These are phyloP conservation scores for Trichoderma sp. DNA, from an alignment of 2,329 filamentous ascomycete species.

Conservation along the genomic window DNA sequence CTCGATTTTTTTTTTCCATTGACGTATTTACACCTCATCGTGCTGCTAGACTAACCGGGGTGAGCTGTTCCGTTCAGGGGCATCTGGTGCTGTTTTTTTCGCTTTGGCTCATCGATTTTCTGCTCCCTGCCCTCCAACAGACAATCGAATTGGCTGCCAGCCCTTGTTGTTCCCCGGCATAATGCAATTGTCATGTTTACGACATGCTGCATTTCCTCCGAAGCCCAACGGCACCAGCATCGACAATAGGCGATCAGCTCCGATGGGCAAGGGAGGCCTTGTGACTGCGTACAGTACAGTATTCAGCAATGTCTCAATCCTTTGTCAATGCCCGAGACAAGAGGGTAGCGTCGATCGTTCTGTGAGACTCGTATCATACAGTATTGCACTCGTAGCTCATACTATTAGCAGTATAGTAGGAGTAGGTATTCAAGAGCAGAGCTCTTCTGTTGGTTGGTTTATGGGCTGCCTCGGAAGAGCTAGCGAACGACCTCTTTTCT, in stretches of 20 bases:
- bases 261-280: neutral
- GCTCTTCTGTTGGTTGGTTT: neutral
- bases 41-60: neutral
- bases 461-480: neutral
- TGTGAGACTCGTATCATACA: neutral
- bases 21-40: constrained; percentile 23
- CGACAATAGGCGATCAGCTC: constrained; percentile 1
- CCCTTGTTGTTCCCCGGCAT: neutral
- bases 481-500: neutral
- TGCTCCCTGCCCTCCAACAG: neutral
- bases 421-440: neutral
- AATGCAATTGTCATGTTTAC: constrained; percentile 19
- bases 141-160: neutral
- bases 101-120: neutral
- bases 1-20: neutral
- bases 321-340: constrained; percentile 9
- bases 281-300: neutral
- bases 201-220: constrained; percentile 10
- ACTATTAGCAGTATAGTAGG: neutral
- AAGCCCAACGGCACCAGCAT: neutral
- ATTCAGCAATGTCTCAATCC: neutral
- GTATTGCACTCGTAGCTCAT: neutral
- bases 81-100: neutral
- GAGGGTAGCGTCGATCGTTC: constrained; percentile 5
- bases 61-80: constrained; percentile 4